These are phyloP conservation scores for Glycine latifolia DNA, from an alignment of 306 rosid species.

Conservation along the genomic window DNA sequence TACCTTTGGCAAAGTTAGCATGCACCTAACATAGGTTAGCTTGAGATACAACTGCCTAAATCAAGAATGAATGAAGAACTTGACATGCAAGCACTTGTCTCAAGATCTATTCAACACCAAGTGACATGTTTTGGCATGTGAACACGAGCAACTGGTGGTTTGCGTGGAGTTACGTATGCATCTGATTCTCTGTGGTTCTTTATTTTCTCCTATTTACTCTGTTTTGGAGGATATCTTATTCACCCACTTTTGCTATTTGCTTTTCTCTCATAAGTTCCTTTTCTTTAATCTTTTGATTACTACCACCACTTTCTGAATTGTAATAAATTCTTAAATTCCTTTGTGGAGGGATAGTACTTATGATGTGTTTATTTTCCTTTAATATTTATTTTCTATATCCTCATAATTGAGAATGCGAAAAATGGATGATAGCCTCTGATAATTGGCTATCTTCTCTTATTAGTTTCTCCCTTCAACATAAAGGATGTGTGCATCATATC, in stretches of 20 bases:
- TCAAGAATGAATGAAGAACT: background rate
- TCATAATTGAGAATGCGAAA: background rate
- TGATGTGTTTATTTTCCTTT: background rate
- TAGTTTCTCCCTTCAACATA: no score
- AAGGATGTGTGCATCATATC: background rate
- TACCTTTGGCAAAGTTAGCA: background rate
- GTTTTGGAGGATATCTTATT: background rate
- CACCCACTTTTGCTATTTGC: background rate
- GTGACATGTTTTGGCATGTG: background rate
- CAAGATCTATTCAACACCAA: background rate
- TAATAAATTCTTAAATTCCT: background rate
- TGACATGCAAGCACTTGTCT: background rate
- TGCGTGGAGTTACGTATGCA: background rate
- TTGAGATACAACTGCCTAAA: background rate
- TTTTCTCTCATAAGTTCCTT: slow-evolving; percentile 1
- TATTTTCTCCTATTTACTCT: background rate
- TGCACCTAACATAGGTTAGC: no score
- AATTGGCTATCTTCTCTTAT: no score
- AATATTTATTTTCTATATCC: background rate
- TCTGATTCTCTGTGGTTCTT: background rate
- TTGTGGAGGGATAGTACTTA: background rate
- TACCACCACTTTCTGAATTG: background rate
- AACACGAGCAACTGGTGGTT: background rate
- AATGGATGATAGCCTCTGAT: background rate
- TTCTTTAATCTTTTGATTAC: slow-evolving; percentile 23